Evolutionary conservation across 495 filamentous ascomycete species (phyloP).

Genomic region (Penicillium atrosanguineum): DNA sequence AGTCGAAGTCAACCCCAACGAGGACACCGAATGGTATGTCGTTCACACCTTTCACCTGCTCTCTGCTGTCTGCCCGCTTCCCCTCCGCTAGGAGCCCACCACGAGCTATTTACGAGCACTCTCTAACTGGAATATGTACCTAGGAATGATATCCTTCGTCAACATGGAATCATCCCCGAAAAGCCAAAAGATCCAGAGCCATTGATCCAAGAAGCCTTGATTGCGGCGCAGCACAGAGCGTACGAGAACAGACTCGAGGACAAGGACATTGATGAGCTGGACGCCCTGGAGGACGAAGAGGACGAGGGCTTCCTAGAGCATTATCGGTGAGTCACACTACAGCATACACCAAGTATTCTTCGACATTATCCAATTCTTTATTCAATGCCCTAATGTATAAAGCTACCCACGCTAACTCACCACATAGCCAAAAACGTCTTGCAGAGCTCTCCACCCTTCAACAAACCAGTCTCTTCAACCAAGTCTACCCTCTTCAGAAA

Average conservation of each 20-base stretch:
- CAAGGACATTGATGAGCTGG: constrained; percentile 89
- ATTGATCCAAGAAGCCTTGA: constrained; percentile 91
- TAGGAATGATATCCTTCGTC: constrained; percentile 98
- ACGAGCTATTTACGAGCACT: constrained; percentile 9
- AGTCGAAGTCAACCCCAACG: constrained; percentile 92
- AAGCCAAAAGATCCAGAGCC: constrained; percentile 93
- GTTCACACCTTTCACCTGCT: not conserved
- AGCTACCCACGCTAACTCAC: constrained; percentile 12
- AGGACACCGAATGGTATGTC: constrained; percentile 92
- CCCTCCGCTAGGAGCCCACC: constrained; percentile 2
- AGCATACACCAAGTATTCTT: not conserved
- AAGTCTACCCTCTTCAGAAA: constrained; percentile 91
- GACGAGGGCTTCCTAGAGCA: constrained; percentile 87
- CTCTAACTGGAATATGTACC: constrained; percentile 5
- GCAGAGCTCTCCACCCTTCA: constrained; percentile 73
- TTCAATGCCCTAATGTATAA: not conserved
- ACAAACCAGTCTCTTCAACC: constrained; percentile 73
- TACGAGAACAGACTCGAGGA: constrained; percentile 90
- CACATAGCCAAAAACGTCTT: constrained; percentile 69
- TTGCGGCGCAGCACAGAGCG: constrained; percentile 73
- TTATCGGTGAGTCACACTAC: constrained; percentile 56
- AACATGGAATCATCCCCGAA: constrained; percentile 93
- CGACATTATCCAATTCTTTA: not conserved
- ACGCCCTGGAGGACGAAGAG: constrained; percentile 90
- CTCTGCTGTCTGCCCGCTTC: constrained; percentile 7